phyloP scores from a whole-genome alignment of 2,329 filamentous ascomycete genomes.

The Stachybotrys chartarum region DNA sequence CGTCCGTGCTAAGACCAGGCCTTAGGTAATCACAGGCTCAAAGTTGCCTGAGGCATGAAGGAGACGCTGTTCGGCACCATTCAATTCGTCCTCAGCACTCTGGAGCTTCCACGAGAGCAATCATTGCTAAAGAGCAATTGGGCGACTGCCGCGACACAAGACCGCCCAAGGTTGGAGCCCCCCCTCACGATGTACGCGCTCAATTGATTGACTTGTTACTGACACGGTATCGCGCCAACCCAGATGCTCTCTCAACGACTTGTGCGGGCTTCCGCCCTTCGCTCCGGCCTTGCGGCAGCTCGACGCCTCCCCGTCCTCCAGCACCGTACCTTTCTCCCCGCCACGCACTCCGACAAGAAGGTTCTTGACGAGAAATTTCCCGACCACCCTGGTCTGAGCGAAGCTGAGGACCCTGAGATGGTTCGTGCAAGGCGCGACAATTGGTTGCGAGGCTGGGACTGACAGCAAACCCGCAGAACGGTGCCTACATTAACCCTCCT shows the following conservation, averaged over 20 bases:
- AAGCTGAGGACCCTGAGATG: slow-evolving; percentile 60
- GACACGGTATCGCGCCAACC: neutral
- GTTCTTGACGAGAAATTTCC: slow-evolving; percentile 46
- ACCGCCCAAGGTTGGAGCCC: slow-evolving; percentile 22
- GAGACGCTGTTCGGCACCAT: slow-evolving; percentile 8
- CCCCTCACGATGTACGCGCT: neutral
- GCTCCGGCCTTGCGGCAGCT: slow-evolving; percentile 35
- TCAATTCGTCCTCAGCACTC: slow-evolving; percentile 24
- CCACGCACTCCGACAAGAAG: slow-evolving; percentile 36
- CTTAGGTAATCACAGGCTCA: neutral
- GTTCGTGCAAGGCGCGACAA: slow-evolving; percentile 32
- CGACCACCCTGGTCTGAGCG: slow-evolving; percentile 38
- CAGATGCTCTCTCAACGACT: slow-evolving; percentile 59
- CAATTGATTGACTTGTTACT: slow-evolving; percentile 9
- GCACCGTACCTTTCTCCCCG: slow-evolving; percentile 50
- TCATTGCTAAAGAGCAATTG: slow-evolving; percentile 27
- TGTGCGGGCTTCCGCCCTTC: slow-evolving; percentile 39
- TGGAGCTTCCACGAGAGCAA: slow-evolving; percentile 20
- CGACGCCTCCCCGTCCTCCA: slow-evolving; percentile 47
- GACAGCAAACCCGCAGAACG: slow-evolving; percentile 52
- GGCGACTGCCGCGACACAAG: slow-evolving; percentile 21
- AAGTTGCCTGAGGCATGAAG: slow-evolving; percentile 26
- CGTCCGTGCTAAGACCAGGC: neutral
- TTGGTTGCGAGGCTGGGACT: slow-evolving; percentile 7
- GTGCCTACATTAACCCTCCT: slow-evolving; percentile 74